Conservation (phyloP, 2,329 filamentous ascomycete species). For the Dothideomycetes sp. region DNA sequence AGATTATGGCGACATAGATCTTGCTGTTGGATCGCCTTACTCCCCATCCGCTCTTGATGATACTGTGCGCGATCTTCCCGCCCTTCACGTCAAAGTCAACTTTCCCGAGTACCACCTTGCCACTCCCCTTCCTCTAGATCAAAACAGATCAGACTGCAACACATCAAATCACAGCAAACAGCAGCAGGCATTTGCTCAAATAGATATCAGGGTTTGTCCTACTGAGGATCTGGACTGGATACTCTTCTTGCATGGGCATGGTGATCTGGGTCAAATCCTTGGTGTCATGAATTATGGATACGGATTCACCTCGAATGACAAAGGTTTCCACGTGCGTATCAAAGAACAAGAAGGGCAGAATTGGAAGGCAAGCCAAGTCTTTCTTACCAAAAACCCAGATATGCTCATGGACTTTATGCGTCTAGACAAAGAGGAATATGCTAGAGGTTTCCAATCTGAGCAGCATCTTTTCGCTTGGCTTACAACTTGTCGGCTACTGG, state of each 20-base stretch:
- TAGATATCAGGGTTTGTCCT: slow-evolving; percentile 56
- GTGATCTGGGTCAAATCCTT: slow-evolving; percentile 61
- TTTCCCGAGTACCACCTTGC: slow-evolving; percentile 15
- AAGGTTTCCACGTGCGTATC: slow-evolving; percentile 56
- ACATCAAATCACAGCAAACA: too few species aligned
- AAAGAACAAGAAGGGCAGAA: slow-evolving; percentile 56
- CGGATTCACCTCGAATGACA: slow-evolving; percentile 57
- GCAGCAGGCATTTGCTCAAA: slow-evolving; percentile 47
- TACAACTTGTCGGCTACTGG: slow-evolving; percentile 50
- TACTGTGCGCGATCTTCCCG: slow-evolving; percentile 16
- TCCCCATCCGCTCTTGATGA: not conserved
- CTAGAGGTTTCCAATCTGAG: slow-evolving; percentile 45
- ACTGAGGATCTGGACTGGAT: slow-evolving; percentile 47
- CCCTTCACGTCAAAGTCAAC: slow-evolving; percentile 6
- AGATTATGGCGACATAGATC: slow-evolving; percentile 65
- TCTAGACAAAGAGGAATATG: slow-evolving; percentile 44
- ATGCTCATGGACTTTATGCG: slow-evolving; percentile 55
- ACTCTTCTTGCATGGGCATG: slow-evolving; percentile 60
- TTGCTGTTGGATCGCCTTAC: slow-evolving; percentile 44
- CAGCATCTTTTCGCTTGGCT: slow-evolving; percentile 56
- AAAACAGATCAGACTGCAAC: not conserved
- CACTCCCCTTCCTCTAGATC: slow-evolving; percentile 47
- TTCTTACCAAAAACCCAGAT: slow-evolving; percentile 49
- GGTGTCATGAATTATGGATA: slow-evolving; percentile 50
- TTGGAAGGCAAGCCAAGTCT: slow-evolving; percentile 44